Conservation (phyloP, 2,329 filamentous ascomycete species). For the Diplodia seriata region DNA sequence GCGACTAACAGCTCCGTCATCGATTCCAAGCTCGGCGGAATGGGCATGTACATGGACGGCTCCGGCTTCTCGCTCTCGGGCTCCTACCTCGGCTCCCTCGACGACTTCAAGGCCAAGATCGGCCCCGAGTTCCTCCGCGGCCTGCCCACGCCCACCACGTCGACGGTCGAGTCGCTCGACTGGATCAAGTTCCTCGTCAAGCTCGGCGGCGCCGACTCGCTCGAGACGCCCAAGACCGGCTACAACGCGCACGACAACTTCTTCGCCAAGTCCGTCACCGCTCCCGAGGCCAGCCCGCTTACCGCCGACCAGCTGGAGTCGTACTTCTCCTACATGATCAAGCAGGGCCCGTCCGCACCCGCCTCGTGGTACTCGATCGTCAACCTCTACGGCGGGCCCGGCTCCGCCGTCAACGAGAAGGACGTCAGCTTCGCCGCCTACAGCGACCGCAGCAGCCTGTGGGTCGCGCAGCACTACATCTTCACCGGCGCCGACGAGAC, state of each 20-base stretch:
- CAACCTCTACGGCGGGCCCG: constrained; percentile 50
- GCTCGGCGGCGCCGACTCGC: constrained; percentile 43
- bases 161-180: constrained; percentile 39
- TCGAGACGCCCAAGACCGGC: constrained; percentile 43
- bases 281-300: constrained; percentile 46
- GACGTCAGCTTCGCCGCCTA: constrained; percentile 46
- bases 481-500: constrained; percentile 32
- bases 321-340: constrained; percentile 44
- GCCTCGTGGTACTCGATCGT: constrained; percentile 48
- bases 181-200: constrained; percentile 53
- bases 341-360: constrained; percentile 34
- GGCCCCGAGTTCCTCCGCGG: constrained; percentile 49
- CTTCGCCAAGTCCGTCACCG: constrained; percentile 51
- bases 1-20: constrained; percentile 50
- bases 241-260: constrained; percentile 50
- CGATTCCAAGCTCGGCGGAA: constrained; percentile 50
- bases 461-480: constrained; percentile 48
- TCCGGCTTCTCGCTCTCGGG: constrained; percentile 48
- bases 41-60: constrained; percentile 52
- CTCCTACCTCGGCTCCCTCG: constrained; percentile 49
- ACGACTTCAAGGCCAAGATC: constrained; percentile 49
- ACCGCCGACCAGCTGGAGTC: constrained; percentile 40
- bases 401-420: constrained; percentile 46
- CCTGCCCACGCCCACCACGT: constrained; percentile 40
- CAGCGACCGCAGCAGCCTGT: constrained; percentile 46